These are phyloP conservation scores for Crataegus laevigata DNA, from an alignment of 306 rosid species.

Conservation along the genomic window DNA sequence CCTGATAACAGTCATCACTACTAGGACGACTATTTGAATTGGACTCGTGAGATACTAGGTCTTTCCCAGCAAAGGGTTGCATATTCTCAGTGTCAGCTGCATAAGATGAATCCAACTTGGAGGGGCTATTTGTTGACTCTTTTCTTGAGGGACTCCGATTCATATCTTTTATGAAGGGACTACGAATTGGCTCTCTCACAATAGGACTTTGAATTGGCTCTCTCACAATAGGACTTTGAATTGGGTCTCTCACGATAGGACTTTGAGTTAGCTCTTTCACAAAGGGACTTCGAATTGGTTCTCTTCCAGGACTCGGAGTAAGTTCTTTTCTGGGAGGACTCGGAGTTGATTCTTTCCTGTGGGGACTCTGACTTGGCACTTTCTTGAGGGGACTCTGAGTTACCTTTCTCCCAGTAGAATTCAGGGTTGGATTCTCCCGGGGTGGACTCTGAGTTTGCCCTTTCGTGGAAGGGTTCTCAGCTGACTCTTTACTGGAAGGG, in stretches of 20 bases:
- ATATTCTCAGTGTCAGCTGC: constrained; percentile 20
- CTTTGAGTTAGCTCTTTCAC: constrained; percentile 1
- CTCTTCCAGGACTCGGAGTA: constrained; percentile 24
- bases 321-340: constrained; percentile 22
- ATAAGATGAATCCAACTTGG: constrained; percentile 19
- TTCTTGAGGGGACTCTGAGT: neutral
- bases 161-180: constrained; percentile 18
- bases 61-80: constrained; percentile 12
- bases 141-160: constrained; percentile 20
- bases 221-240: constrained; percentile 14
- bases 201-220: constrained; percentile 17
- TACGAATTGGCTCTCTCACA: neutral
- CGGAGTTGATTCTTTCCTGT: constrained; percentile 17
- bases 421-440: constrained; percentile 9
- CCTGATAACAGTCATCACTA: constrained; percentile 20
- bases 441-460: constrained; percentile 19
- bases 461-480: constrained; percentile 19
- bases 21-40: constrained; percentile 21
- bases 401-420: neutral
- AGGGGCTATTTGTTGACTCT: constrained; percentile 27
- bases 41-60: constrained; percentile 17
- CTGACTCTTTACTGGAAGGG: constrained; percentile 13
- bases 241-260: constrained; percentile 19
- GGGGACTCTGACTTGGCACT: constrained; percentile 21
- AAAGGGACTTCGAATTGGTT: constrained; percentile 14